These are phyloP conservation scores for Podila horticola DNA, from an alignment of 192 early-diverging fungal species.

Conservation along the genomic window DNA sequence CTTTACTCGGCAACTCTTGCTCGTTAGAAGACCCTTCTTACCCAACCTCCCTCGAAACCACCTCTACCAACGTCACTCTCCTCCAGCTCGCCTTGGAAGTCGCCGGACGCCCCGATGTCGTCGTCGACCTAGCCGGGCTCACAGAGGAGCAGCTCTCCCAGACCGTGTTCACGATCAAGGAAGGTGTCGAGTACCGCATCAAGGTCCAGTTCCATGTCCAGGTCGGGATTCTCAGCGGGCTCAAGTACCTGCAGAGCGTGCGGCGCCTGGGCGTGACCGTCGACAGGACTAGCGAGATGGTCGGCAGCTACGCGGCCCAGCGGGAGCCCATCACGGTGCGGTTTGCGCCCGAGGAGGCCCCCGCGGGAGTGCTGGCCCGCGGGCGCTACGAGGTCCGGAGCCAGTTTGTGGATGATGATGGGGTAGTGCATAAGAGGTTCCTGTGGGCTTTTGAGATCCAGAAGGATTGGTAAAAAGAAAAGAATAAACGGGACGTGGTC, in stretches of 20 bases:
- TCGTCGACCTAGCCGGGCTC: constrained; percentile 75
- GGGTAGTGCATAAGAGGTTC: constrained; percentile 78
- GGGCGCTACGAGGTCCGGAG: constrained; percentile 88
- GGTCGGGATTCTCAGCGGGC: constrained; percentile 89
- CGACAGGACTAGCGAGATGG: constrained; percentile 93
- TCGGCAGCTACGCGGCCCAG: constrained; percentile 90
- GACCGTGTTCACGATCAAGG: constrained; percentile 87
- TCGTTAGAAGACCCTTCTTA: neutral
- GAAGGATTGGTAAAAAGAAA: constrained; percentile 74
- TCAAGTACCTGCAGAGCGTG: constrained; percentile 92
- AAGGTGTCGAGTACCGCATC: constrained; percentile 89
- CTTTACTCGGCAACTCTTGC: neutral
- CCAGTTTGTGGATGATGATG: constrained; percentile 93
- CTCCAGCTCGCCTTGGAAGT: constrained; percentile 78
- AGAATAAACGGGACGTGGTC: neutral
- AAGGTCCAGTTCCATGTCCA: constrained; percentile 89
- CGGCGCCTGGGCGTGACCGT: constrained; percentile 80
- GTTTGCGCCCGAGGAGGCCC: constrained; percentile 87
- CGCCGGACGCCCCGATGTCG: constrained; percentile 73
- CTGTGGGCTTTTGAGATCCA: constrained; percentile 84
- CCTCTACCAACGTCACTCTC: constrained; percentile 69
- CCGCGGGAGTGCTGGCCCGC: constrained; percentile 87
- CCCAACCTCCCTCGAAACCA: neutral
- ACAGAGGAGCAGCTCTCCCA: constrained; percentile 70
- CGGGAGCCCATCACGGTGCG: constrained; percentile 73